Evolutionary conservation across 2,329 filamentous ascomycete genomes (phyloP), one percentile per base, ranked within the genome.

Genomic region (Bertia moriformis): DNA sequence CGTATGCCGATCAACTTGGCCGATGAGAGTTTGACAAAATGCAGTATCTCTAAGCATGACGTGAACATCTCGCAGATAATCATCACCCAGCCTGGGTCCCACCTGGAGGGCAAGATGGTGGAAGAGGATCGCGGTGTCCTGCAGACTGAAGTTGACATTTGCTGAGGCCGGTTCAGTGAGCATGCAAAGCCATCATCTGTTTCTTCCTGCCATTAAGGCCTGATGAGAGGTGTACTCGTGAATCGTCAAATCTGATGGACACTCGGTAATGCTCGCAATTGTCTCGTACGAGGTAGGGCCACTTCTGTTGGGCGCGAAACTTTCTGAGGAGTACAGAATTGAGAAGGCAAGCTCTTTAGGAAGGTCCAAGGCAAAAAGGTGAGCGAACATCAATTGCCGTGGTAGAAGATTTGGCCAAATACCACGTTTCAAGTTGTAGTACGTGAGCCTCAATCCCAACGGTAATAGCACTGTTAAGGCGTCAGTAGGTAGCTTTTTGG

Each of bases 141-240:
- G 62, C 0, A 63, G 65, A 19, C 69, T 72, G 43, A 83, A 72
- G 43, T 81, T 80, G 3, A 85, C 39, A 42, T 71, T 53, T 0
- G 67, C 62, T 0, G 66, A 63, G 0, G 60, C 69, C 3, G 77
- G 43, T 42, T 77, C 71, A 0, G 59, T 50, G 0, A 73, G 48
- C 0, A 76, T 54, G 0, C 57, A 53, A 0, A 61, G 46, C 73
- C 71, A 77, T 1, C 71, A 60, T 0, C 63, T 54, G 7, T 57
- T 46, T 3, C 55, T 58, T 0, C 69, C 70, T 0, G 63, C 57
- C 1, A 70, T 46, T 0, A 74, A 50, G 1, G 52, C 56, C 41
- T 73, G 66, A 38, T 67, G 66, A 0, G 72, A 62, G 17, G 61
- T 57, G 37, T 64, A 77, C 40, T 78, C 74, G 13, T 73, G 65